Evolutionary conservation across 2,329 filamentous ascomycete genomes (phyloP).

Genomic region (Peltaster fructicola): DNA sequence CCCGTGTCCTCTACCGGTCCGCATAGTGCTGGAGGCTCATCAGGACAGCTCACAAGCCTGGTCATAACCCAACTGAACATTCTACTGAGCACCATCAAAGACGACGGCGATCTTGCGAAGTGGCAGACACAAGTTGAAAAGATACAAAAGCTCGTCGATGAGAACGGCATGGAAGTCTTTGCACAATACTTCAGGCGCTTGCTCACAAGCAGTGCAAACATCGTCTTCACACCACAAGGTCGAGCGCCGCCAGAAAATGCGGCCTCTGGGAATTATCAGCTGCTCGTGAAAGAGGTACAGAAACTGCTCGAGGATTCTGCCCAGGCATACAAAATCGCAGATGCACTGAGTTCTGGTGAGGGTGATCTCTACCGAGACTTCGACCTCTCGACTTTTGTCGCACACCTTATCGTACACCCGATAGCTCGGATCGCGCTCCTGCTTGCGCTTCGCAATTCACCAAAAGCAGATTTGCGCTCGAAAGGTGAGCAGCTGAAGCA

Average conservation of each 20-base stretch:
- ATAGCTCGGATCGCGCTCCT: conserved; percentile 75
- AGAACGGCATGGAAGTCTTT: conserved; percentile 98
- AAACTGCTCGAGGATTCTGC: conserved; percentile 67
- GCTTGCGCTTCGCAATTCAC: conserved; percentile 71
- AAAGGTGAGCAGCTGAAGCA: conserved; percentile 54
- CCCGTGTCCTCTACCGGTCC: conserved; percentile 34
- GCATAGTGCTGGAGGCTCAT: conserved; percentile 22
- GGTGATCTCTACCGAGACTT: conserved; percentile 93
- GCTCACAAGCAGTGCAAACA: conserved; percentile 73
- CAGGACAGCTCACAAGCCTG: conserved; percentile 58
- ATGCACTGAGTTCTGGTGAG: conserved; percentile 77
- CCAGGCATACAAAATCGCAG: conserved; percentile 79
- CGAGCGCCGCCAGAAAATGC: conserved; percentile 43
- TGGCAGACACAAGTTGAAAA: conserved; percentile 85
- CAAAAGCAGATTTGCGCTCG: conserved; percentile 62
- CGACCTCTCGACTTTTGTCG: conserved; percentile 85
- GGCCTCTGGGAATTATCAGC: conserved; percentile 56
- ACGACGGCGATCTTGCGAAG: conserved; percentile 80
- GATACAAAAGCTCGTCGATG: conserved; percentile 89
- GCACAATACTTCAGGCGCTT: conserved; percentile 89
- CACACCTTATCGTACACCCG: conserved; percentile 86
- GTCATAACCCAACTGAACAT: conserved; percentile 91
- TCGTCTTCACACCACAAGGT: conserved; percentile 71
- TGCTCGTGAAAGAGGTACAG: conserved; percentile 68
- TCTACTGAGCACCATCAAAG: conserved; percentile 82